Evolutionary conservation across 1,284 basidiomycete species (phyloP), one percentile per base, ranked within the genome.

Genomic region (Tilletiopsis washingtonensis): DNA sequence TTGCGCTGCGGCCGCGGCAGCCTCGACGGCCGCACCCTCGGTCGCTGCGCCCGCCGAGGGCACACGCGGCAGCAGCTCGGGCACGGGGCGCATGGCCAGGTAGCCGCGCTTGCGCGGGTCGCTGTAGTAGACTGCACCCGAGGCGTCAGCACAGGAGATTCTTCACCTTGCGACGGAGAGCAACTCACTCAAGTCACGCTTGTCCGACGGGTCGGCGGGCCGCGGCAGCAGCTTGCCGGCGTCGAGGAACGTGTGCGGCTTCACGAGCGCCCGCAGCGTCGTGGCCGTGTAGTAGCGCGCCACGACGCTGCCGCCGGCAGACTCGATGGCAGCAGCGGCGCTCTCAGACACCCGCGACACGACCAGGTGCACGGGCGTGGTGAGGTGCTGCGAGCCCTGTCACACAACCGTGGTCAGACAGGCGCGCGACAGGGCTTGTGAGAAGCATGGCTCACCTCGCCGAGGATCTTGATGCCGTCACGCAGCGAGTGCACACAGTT

Each of bases 271-370:
- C 36, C 83, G 80, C 43, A 99, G 78, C 0, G 86, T 84, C 43
- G 93, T 79, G 9, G 80, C 76, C 73, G 96, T 98, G 77, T 96
- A 93, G 74, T 90, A 96, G 64, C 88, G 84, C 76, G 90, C 91
- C 44, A 86, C 82, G 20, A 97, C 82, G 42, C 81, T 81, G 17
- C 93, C 94, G 15, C 91, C 89, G 3, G 79, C 79, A 9, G 77
- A 77, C 69, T 97, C 87, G 49, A 98, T 82, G 0, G 89, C 86
- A 44, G 81, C 74, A 46, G 96, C 90, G 1, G 93, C 91, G 43
- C 81, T 81, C 69, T 86, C 83, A 5, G 88, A 90, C 14, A 88
- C 93, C 52, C 87, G 80, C 3, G 90, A 89, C 26, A 91, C 82
- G 17, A 82, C 80, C 42, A 98, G 82, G 67, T 89, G 82, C 23